Conservation (phyloP, 768 basidiomycete species). For the Pisolithus sp. region DNA sequence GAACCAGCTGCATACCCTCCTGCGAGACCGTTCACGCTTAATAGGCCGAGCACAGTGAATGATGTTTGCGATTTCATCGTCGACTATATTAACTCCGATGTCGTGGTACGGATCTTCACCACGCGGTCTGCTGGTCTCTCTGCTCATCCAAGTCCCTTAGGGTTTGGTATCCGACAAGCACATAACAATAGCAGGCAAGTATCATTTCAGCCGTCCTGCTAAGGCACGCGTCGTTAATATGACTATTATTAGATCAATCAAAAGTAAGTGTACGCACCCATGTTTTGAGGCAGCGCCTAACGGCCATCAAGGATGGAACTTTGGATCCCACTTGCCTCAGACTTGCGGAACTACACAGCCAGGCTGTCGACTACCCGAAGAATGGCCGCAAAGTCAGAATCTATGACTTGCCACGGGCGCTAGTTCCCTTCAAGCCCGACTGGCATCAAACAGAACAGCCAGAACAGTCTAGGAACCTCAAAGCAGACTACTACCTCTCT, state of each 20-base stretch:
- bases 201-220: background rate
- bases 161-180: conserved; percentile 65
- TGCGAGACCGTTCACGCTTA: conserved; percentile 31
- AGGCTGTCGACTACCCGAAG: conserved; percentile 80
- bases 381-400: conserved; percentile 63
- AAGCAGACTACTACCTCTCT: conserved; percentile 68
- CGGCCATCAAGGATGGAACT: conserved; percentile 47
- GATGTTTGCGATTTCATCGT: conserved; percentile 79
- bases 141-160: conserved; percentile 27
- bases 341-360: conserved; percentile 50
- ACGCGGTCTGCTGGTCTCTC: background rate
- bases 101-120: conserved; percentile 46
- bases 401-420: conserved; percentile 41
- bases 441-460: conserved; percentile 67
- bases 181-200: conserved; percentile 62
- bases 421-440: conserved; percentile 71
- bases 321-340: conserved; percentile 48
- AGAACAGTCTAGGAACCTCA: conserved; percentile 30
- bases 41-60: conserved; percentile 47
- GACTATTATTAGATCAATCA: conserved; percentile 57
- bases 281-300: background rate
- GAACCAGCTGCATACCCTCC: conserved; percentile 47
- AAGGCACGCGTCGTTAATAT: background rate
- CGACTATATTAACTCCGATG: conserved; percentile 79
- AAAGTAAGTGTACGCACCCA: conserved; percentile 34